These are phyloP conservation scores for Aspergillus sp. DNA, from an alignment of 2,329 filamentous ascomycete species.

Conservation along the genomic window DNA sequence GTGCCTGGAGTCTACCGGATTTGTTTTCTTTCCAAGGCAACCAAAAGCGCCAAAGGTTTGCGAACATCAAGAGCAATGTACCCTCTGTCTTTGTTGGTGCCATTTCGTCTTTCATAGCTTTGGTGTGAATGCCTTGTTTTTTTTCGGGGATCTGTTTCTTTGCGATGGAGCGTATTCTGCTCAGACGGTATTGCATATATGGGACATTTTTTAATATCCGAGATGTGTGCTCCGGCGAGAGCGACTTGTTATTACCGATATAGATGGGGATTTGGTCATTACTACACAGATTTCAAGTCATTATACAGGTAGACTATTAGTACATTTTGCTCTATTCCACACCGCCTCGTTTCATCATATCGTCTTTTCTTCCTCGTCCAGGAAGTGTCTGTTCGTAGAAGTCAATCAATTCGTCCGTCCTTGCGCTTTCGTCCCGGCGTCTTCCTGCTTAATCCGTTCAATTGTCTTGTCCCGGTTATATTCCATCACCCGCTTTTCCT, in stretches of 20 bases:
- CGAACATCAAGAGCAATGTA: not conserved
- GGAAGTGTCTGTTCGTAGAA: not conserved
- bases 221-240: not conserved
- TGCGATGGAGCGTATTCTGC: not conserved
- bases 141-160: not conserved
- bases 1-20: not conserved
- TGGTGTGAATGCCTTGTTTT: not conserved
- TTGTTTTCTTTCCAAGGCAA: not conserved
- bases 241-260: not conserved
- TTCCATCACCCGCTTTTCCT: conserved; percentile 90
- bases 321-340: conserved; percentile 18
- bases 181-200: conserved; percentile 1
- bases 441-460: conserved; percentile 64
- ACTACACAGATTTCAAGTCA: conserved; percentile 5
- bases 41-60: not conserved
- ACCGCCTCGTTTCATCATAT: conserved; percentile 6
- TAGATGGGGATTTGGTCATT: not conserved
- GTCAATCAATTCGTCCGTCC: conserved; percentile 28
- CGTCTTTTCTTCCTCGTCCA: not conserved
- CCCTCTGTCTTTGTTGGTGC: not conserved
- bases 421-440: conserved; percentile 48
- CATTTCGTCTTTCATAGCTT: not conserved
- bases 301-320: conserved; percentile 9
- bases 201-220: not conserved
- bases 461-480: conserved; percentile 74